phyloP scores from a whole-genome alignment of 108 stramenopile genomes.

The Asterionellopsis glacialis region DNA sequence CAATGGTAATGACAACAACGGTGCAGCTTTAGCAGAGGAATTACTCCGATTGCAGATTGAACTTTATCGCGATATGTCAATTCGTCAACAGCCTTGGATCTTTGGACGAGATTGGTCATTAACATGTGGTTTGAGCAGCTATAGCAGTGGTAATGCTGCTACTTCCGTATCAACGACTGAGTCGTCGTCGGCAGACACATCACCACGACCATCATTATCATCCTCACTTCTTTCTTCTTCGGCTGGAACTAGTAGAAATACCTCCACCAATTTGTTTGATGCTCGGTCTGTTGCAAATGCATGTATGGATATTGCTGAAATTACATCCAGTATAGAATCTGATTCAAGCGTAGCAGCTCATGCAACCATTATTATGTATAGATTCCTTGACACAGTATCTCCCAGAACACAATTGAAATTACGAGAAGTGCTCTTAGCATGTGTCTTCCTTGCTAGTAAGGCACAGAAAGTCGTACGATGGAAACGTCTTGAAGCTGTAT shows the following conservation, averaged over 20 bases:
- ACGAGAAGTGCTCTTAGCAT: conserved; percentile 65
- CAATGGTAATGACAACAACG: conserved; percentile 8
- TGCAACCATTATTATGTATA: conserved; percentile 72
- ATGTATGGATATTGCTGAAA: conserved; percentile 74
- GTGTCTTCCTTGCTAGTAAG: conserved; percentile 80
- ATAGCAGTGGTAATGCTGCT: no score
- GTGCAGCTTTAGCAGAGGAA: conserved; percentile 60
- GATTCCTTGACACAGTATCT: conserved; percentile 46
- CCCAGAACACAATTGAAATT: conserved; percentile 46
- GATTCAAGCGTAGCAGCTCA: conserved; percentile 53
- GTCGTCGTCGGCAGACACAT: conserved; percentile 13
- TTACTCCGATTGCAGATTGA: conserved; percentile 74
- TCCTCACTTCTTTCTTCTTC: neutral
- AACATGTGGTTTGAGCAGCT: conserved; percentile 10
- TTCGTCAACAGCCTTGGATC: conserved; percentile 69
- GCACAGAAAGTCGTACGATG: conserved; percentile 72
- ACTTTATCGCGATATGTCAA: conserved; percentile 66
- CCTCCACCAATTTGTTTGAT: conserved; percentile 24
- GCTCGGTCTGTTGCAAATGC: conserved; percentile 38
- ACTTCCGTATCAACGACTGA: no score
- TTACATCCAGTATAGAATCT: conserved; percentile 36
- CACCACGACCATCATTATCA: conserved; percentile 2
- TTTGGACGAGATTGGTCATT: conserved; percentile 84
- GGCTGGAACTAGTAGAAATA: conserved; percentile 1
- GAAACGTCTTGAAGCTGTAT: conserved; percentile 65